Percentiles rank a stretch among this genome's conserved stretches.
Evolutionary conservation across 140 eudicot genomes (phyloP).

Genomic region (Oenanthe javanica): DNA sequence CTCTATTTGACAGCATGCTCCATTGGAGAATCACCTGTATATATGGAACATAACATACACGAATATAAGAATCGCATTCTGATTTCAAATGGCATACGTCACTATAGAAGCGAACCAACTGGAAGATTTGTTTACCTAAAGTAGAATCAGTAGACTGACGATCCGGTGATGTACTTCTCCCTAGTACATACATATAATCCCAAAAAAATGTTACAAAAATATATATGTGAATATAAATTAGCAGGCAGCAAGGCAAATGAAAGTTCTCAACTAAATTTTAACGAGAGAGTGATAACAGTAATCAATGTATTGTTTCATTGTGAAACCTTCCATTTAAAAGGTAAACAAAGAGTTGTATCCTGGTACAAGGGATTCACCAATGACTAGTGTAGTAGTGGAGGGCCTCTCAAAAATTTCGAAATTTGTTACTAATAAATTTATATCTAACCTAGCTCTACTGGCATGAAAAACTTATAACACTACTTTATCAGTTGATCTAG

Average conservation of each 20-base stretch:
- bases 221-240: neutral
- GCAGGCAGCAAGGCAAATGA: neutral
- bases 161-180: conserved; percentile 19
- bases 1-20: conserved; percentile 16
- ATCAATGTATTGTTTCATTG: neutral
- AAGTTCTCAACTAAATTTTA: neutral
- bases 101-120: neutral
- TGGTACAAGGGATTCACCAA: no score
- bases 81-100: neutral
- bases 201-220: neutral
- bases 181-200: conserved; percentile 8
- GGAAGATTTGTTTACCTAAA: conserved; percentile 10
- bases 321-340: neutral
- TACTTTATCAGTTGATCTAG: no score
- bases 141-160: conserved; percentile 28
- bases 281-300: neutral
- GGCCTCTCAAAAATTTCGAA: neutral
- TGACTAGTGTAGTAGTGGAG: no score
- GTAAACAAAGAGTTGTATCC: neutral
- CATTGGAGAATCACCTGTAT: conserved; percentile 28
- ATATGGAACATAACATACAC: neutral
- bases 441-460: no score
- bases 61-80: neutral
- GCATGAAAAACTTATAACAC: no score
- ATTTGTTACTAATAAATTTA: neutral